Conservation (phyloP, 1,284 basidiomycete genomes). For the Mycosarcoma maydis region DNA sequence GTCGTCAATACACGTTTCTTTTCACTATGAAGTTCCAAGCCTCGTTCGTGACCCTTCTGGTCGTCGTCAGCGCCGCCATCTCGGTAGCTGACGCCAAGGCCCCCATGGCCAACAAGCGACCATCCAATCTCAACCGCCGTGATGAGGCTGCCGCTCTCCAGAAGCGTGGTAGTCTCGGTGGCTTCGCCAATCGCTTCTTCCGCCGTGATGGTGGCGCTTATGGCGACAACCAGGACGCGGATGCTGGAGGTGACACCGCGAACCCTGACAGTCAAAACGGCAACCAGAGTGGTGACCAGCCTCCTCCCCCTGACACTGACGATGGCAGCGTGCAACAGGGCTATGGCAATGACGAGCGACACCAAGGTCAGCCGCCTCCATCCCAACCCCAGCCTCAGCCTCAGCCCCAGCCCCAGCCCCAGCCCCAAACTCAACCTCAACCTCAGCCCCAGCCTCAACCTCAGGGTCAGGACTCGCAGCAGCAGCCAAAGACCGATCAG, state of each 20-base stretch:
- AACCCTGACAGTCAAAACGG: constrained; percentile 2
- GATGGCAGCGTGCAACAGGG: not conserved
- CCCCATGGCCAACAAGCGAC: constrained; percentile 34
- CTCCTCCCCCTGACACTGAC: not conserved
- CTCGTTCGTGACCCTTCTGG: constrained; percentile 39
- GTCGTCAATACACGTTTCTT: not conserved
- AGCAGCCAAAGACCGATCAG: constrained; percentile 13
- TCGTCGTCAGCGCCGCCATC: constrained; percentile 43
- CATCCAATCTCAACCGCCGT: constrained; percentile 28
- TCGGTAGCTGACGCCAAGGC: constrained; percentile 41
- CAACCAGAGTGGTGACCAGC: not conserved
- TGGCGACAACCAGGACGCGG: constrained; percentile 5
- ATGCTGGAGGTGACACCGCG: too few relatives aligned
- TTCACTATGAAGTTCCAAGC: constrained; percentile 42
- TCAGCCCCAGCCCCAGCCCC: not conserved
- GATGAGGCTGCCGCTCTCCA: constrained; percentile 24
- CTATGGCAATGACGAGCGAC: not conserved
- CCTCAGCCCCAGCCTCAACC: constrained; percentile 12
- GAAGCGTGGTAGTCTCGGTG: constrained; percentile 23
- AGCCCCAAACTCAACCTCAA: not conserved
- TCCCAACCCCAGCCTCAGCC: not conserved
- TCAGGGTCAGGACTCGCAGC: constrained; percentile 9
- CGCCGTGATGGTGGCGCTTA: constrained; percentile 21
- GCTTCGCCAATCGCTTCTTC: constrained; percentile 29
- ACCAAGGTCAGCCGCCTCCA: not conserved